Base-by-base conservation (phyloP, 805 yeast species). In the Grigorovia jiainica region DNA sequence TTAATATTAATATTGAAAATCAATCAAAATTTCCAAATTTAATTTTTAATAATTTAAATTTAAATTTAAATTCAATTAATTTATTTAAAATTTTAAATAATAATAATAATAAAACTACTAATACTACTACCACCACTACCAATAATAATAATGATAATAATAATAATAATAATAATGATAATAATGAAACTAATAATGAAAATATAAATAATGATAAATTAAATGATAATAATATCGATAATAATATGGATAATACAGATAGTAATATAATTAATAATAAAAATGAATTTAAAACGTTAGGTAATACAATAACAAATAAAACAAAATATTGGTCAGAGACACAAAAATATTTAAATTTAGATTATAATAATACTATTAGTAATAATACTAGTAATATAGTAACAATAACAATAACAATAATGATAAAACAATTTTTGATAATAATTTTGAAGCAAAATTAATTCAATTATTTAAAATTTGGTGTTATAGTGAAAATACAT, bases 401-500 rank as follows among this genome's bases (percentile, higher is more conserved):
- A 13, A 13, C 31, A 27, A 13, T 10, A 10, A n/a, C n/a, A 13
- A 27, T 25, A n/a, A 8, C n/a, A 17, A 23, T 9, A 9, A 33
- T 20, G n/a, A 17, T 7, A 27, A 13, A 27, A 17, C 21, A 25
- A 5, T 7, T 5, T 18, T 17, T 13, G 29, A 18, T 27, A 18
- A 11, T 7, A 30, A 30, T 5, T 39, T 39, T 39, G 64, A 60
- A 38, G 54, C 61, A 6, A 66, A 64, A 46, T 60, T 81, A 43
- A 76, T 77, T 47, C 70, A 74, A 42, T 62, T 80, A 21, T 65
- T 78, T 39, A 75, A 76, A 52, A 53, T 80, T 36, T 79, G 83
- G 82, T 67, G 72, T 3, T 76, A 83, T 67, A 75, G 82, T 7
- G 85, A 78, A 52, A 75, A 75, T 51, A 61, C 72, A 53, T 51